Conservation (phyloP, 2,329 filamentous ascomycete species). For the Colletotrichum karsti region DNA sequence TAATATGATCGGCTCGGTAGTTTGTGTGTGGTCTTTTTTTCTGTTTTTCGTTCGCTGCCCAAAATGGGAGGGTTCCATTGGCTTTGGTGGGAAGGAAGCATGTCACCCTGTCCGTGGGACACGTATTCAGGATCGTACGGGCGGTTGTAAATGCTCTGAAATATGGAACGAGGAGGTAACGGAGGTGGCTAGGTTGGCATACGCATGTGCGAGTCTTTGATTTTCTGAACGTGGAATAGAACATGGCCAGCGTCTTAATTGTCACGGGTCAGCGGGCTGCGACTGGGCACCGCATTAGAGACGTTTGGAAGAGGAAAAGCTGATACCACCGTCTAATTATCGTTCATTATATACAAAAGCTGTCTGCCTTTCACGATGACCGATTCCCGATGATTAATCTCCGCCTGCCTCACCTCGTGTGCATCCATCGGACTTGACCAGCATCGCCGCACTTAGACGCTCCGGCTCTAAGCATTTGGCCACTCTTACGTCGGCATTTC, state of each 20-base stretch:
- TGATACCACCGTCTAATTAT: constrained; percentile 23
- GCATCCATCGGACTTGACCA: neutral
- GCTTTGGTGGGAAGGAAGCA: neutral
- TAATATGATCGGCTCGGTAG: constrained; percentile 3
- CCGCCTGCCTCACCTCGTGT: too few species aligned
- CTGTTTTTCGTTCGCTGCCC: neutral
- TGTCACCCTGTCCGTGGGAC: neutral
- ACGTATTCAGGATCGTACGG: neutral
- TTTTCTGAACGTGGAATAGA: constrained; percentile 9
- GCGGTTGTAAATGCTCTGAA: neutral
- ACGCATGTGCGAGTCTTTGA: neutral
- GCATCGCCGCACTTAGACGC: too few species aligned
- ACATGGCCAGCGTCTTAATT: constrained; percentile 17
- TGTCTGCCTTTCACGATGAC: too few species aligned
- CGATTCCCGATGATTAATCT: too few species aligned
- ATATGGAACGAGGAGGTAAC: neutral
- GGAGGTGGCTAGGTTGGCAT: neutral
- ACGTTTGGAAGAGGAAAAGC: constrained; percentile 23
- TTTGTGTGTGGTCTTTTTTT: neutral
- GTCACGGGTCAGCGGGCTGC: neutral
- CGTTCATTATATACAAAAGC: constrained; percentile 20
- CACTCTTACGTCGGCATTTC: too few species aligned
- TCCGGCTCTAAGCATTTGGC: too few species aligned
- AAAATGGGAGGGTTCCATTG: neutral
- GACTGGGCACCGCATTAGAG: constrained; percentile 23